Conservation (phyloP, 1,139 yeast species). For the Diutina ranongensis region DNA sequence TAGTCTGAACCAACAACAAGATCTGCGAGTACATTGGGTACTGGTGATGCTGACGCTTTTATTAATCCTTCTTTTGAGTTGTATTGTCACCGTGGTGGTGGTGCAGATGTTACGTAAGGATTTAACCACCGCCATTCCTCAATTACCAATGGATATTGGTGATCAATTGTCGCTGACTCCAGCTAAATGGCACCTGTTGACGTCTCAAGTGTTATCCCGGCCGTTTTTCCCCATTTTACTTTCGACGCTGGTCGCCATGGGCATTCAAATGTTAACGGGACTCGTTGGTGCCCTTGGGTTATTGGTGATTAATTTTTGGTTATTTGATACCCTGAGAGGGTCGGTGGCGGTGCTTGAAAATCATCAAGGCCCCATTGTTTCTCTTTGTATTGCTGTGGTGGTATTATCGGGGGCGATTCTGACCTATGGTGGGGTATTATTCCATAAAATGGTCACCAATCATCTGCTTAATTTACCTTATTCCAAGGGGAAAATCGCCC, state of each 20-base stretch:
- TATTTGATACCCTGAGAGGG: conserved; percentile 12
- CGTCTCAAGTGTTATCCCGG: conserved; percentile 40
- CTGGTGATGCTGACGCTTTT: conserved; percentile 58
- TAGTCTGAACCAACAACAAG: conserved; percentile 34
- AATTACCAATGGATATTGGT: not conserved
- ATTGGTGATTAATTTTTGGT: conserved; percentile 37
- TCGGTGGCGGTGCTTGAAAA: conserved; percentile 29
- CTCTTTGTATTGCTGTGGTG: conserved; percentile 49
- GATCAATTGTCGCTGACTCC: conserved; percentile 8
- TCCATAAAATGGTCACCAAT: conserved; percentile 42
- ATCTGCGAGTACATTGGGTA: conserved; percentile 53
- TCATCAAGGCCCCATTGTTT: conserved; percentile 55
- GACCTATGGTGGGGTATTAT: conserved; percentile 56
- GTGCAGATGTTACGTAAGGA: conserved; percentile 37
- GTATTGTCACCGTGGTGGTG: conserved; percentile 53
- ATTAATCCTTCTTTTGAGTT: conserved; percentile 44
- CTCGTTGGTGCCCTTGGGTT: conserved; percentile 47
- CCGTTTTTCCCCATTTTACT: conserved; percentile 39
- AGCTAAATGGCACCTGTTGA: conserved; percentile 38
- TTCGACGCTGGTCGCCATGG: conserved; percentile 56
- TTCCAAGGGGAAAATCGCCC: conserved; percentile 9
- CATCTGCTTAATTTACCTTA: conserved; percentile 20
- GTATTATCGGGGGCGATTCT: conserved; percentile 64
- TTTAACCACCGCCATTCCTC: conserved; percentile 14
- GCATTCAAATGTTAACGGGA: conserved; percentile 60